phyloP scores from a whole-genome alignment of 176 grass and related monocot genomes.

The Secale cereale region DNA sequence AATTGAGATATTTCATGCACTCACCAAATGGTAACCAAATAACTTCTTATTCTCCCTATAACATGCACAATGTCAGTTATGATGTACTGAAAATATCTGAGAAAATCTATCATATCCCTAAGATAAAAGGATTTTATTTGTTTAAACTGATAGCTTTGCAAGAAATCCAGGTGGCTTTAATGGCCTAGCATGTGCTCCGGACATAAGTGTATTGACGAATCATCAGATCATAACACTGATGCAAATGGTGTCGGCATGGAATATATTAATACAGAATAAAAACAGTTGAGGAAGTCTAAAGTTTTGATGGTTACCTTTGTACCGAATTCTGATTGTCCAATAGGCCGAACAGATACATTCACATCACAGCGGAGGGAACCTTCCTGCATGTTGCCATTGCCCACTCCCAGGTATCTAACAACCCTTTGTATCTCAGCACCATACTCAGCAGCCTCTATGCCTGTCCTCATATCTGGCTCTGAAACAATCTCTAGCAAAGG shows the following conservation, averaged over 20 bases:
- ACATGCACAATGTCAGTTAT: background rate
- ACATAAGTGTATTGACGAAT: slow-evolving; percentile 1
- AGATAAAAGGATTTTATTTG: background rate
- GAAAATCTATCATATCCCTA: background rate
- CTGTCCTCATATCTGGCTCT: slow-evolving; percentile 19
- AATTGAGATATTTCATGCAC: background rate
- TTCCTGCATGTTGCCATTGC: slow-evolving; percentile 99
- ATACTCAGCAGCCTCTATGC: slow-evolving; percentile 35
- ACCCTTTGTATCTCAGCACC: slow-evolving; percentile 80
- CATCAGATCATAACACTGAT: background rate
- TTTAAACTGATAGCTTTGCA: background rate
- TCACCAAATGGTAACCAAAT: background rate
- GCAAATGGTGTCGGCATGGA: background rate
- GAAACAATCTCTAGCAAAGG: slow-evolving; percentile 62
- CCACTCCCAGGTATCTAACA: slow-evolving; percentile 82
- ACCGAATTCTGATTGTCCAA: slow-evolving; percentile 77
- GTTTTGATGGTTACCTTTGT: slow-evolving; percentile 60
- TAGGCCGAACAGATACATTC: slow-evolving; percentile 33
- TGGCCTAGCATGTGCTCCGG: background rate
- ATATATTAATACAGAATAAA: background rate
- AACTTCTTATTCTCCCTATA: background rate
- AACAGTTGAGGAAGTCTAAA: background rate
- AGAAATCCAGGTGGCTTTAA: background rate
- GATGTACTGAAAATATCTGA: background rate
- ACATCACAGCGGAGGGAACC: slow-evolving; percentile 92